These are phyloP conservation scores for Trichoderma harzianum DNA, from an alignment of 2,329 filamentous ascomycete genomes.

Conservation along the genomic window DNA sequence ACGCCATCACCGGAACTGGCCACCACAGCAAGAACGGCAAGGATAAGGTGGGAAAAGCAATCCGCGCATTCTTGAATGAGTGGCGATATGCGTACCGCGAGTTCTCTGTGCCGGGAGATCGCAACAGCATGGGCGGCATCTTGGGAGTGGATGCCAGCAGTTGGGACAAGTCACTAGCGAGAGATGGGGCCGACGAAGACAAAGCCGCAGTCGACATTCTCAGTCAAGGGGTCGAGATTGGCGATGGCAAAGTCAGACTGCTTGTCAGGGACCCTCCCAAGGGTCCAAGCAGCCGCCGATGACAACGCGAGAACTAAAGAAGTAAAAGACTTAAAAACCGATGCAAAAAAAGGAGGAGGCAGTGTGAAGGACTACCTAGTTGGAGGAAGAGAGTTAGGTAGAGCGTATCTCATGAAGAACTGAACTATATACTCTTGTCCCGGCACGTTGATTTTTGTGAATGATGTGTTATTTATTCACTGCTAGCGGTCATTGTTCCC, in stretches of 20 bases:
- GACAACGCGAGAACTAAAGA: slow-evolving; percentile 31
- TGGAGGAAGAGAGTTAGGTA: background rate
- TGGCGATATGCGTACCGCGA: slow-evolving; percentile 95
- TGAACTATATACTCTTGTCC: background rate
- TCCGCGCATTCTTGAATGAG: slow-evolving; percentile 87
- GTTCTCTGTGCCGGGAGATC: slow-evolving; percentile 93
- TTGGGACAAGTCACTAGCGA: slow-evolving; percentile 59
- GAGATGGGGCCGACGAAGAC: slow-evolving; percentile 43
- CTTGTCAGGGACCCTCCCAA: slow-evolving; percentile 60
- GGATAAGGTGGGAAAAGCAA: slow-evolving; percentile 94
- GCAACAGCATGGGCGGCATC: slow-evolving; percentile 75
- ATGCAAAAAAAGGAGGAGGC: background rate
- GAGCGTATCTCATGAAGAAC: background rate
- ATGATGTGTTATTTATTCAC: background rate
- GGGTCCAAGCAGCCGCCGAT: slow-evolving; percentile 50
- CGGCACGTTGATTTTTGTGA: background rate
- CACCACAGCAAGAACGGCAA: slow-evolving; percentile 99
- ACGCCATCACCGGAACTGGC: slow-evolving; percentile 94
- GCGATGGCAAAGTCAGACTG: slow-evolving; percentile 63
- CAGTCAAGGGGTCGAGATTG: slow-evolving; percentile 64
- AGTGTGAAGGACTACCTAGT: background rate
- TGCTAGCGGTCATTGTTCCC: background rate
- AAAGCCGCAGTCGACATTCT: slow-evolving; percentile 55
- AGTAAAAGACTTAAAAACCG: slow-evolving; percentile 27
- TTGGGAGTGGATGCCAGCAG: slow-evolving; percentile 65